Evolutionary conservation across 768 basidiomycete genomes (phyloP), one percentile per base, ranked within the genome.

Genomic region (Tylopilus rubrobrunneus): DNA sequence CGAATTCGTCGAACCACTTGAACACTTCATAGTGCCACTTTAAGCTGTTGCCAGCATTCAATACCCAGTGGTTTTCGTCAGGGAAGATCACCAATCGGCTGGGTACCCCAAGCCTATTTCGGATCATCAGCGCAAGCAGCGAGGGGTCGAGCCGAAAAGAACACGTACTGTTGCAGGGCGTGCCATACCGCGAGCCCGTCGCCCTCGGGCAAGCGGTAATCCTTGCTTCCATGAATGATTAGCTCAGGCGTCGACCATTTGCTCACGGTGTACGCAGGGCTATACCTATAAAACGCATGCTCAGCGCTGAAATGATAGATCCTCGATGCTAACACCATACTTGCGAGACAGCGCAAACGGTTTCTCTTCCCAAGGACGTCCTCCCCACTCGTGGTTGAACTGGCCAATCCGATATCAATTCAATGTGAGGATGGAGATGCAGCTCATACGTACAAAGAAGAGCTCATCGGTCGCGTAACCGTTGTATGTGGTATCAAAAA

Each of bases 1-100:
- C 76, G 61, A 78, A 89, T 63, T 82, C 70, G 52, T 87, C 82
- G 56, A 97, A 86, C 92, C 92, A 98, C 55, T 82, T 78, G 73
- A 99, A 87, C 12, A 98, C 87, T 68, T 99, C 96, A 59, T 88
- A 77, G 71, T 98, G 92, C 96, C 96, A 98, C 68, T 93, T 92
- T 67, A 96, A 73, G 65, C 90, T 88, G 61, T 91, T 91, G 49
- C 84, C 85, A 55, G 86, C 87, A 51, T 89, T 80, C 56, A 90
- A 61, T 25, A 92, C 92, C 94, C 93, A 93, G 66, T 96, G 93
- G 59, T 94, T 96, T 72, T 96, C 94, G 59, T 88, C 83, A 0
- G 91, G 89, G 78, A 93, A 94, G 55, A 92, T 79, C 11, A 94
- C 80, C 25, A 93, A 73, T 40, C 92, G 81, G 57, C 84, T 88